Percentiles rank a stretch among this genome's conserved stretches.
These are phyloP conservation scores for Madurella mycetomatis DNA, from an alignment of 2,329 filamentous ascomycete genomes.

Conservation along the genomic window DNA sequence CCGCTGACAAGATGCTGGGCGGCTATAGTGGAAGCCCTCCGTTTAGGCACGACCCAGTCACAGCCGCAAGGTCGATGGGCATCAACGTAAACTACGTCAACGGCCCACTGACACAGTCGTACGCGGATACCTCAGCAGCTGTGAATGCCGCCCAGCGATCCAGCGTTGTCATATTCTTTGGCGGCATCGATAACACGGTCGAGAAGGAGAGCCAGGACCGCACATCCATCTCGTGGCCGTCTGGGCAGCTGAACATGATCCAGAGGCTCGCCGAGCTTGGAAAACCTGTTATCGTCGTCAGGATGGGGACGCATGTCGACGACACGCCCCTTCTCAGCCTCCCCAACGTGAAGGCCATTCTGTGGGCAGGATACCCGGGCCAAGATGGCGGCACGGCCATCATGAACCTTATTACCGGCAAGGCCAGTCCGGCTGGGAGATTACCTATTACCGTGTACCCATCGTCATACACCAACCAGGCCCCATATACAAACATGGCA, in stretches of 20 bases:
- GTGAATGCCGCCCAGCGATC: conserved; percentile 18
- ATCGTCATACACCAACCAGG: conserved; percentile 43
- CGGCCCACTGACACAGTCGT: conserved; percentile 28
- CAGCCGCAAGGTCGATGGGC: conserved; percentile 45
- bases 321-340: conserved; percentile 45
- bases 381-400: conserved; percentile 55
- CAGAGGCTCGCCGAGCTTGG: conserved; percentile 38
- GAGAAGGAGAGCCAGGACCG: conserved; percentile 52
- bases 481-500: conserved; percentile 53
- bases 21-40: conserved; percentile 55
- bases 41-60: conserved; percentile 50
- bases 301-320: conserved; percentile 50
- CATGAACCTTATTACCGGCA: conserved; percentile 50
- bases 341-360: conserved; percentile 44
- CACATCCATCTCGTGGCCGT: conserved; percentile 46
- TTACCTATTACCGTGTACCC: conserved; percentile 55
- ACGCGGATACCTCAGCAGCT: conserved; percentile 20
- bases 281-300: conserved; percentile 49
- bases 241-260: conserved; percentile 48
- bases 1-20: conserved; percentile 53
- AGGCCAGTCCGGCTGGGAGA: conserved; percentile 47
- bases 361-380: conserved; percentile 58
- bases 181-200: conserved; percentile 49
- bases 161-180: conserved; percentile 51
- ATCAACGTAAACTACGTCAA: conserved; percentile 42